Evolutionary conservation across 73 alveolate species (phyloP), one percentile per base, ranked within the genome.

Genomic region (Paramecium pentaurelia): DNA sequence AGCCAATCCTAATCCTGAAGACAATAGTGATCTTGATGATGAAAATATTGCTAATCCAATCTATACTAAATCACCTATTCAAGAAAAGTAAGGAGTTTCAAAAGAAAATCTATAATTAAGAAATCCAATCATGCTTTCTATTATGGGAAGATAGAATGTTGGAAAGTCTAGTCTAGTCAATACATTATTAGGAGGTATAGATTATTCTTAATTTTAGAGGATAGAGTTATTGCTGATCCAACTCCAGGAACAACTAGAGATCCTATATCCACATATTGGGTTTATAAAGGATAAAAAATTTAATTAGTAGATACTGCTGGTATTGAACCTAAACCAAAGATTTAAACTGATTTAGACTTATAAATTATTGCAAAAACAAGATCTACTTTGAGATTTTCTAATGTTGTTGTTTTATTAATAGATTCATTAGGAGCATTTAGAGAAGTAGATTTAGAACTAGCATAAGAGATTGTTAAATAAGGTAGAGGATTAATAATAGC

Each of bases 301-400:
- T 71, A 59, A 59, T 91, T 97, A 20, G 98, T 97, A 6, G 99
- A 97, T 92, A 97, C 99, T 12, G 98, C 99, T 18, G 99, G 99
- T 6, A 88, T 97, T 36, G 94, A 86, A 60, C 58, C 58, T 12
- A 73, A 64, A 30, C 64, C 92, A 16, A 68, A 71, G 38, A 70
- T 88, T 6, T 73, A 68, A 45, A 58, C 90, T 71, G 75, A 71
- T 32, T 36, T 95, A 20, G 97, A 95, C 45, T 88, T 93, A 77
- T 40, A 88, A 30, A 84, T 97, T 9, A 68, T 92, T n/a, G 96
- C 94, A 3, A 95, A 96, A 12, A 96, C 96, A 14, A 80, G 93
- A 58, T 64, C 92, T 28, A 94, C 95, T 32, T 86, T 97, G 9
- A 86, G 95, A 37, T 95, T 68, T 75, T 96, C 98, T 4, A 97